These are phyloP conservation scores for Colletotrichum sp. DNA, from an alignment of 2,329 filamentous ascomycete genomes.

Conservation along the genomic window DNA sequence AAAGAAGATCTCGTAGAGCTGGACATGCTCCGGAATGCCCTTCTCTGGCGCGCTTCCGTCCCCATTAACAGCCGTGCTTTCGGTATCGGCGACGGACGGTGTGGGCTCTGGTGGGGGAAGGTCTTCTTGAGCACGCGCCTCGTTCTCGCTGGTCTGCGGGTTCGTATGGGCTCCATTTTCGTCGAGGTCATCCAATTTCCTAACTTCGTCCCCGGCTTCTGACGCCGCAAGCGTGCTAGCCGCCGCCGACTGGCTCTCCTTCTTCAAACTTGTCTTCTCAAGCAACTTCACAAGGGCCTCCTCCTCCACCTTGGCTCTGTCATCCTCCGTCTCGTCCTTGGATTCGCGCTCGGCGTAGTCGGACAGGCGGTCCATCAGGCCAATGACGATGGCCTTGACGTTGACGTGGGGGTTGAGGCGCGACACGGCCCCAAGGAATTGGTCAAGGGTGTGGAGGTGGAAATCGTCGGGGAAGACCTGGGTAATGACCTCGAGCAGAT, in stretches of 20 bases:
- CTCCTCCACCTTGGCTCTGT: slow-evolving; percentile 79
- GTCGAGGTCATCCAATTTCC: slow-evolving; percentile 22
- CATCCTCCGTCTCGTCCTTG: slow-evolving; percentile 70
- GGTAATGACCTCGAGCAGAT: slow-evolving; percentile 96
- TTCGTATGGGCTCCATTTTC: not conserved
- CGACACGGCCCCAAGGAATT: slow-evolving; percentile 91
- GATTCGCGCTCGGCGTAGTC: slow-evolving; percentile 93
- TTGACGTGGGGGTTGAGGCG: slow-evolving; percentile 96
- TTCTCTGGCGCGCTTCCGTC: slow-evolving; percentile 37
- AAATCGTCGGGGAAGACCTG: slow-evolving; percentile 99
- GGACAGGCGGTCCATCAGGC: slow-evolving; percentile 94
- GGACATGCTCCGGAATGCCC: slow-evolving; percentile 77
- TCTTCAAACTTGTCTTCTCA: slow-evolving; percentile 75
- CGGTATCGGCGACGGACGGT: slow-evolving; percentile 50
- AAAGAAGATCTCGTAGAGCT: slow-evolving; percentile 97
- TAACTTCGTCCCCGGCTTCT: not conserved
- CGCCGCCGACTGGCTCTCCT: slow-evolving; percentile 34
- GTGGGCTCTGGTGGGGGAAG: slow-evolving; percentile 29
- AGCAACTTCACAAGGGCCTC: slow-evolving; percentile 81
- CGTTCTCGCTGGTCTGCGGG: slow-evolving; percentile 23
- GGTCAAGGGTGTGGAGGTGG: slow-evolving; percentile 94
- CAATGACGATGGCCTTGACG: slow-evolving; percentile 97
- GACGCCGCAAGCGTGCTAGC: slow-evolving; percentile 21
- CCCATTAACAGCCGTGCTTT: slow-evolving; percentile 53
- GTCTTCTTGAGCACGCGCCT: slow-evolving; percentile 8